Evolutionary conservation across 495 filamentous ascomycete genomes (phyloP).

Genomic region (Penicillium angulare): DNA sequence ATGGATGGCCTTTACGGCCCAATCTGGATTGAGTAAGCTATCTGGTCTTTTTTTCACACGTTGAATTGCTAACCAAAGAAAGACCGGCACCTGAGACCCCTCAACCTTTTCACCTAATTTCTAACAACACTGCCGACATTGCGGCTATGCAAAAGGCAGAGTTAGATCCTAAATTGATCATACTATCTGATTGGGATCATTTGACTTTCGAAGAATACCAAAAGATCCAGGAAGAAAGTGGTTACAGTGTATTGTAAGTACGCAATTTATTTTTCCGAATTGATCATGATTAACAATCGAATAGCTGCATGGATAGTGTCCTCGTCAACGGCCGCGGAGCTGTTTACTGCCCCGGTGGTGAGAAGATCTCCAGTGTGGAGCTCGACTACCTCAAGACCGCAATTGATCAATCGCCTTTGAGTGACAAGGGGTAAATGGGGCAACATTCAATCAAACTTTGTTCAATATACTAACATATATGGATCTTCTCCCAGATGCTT

Average conservation of each 20-base stretch:
- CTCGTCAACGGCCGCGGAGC: constrained; percentile 54
- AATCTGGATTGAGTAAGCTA: constrained; percentile 32
- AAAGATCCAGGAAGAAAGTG: constrained; percentile 33
- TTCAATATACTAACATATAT: not conserved
- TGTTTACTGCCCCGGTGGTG: constrained; percentile 41
- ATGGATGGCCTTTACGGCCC: constrained; percentile 56
- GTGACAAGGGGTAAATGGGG: constrained; percentile 47
- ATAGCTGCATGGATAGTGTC: constrained; percentile 39
- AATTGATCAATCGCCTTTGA: constrained; percentile 36
- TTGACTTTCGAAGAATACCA: constrained; percentile 41
- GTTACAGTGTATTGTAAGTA: constrained; percentile 38
- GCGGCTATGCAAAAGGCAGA: constrained; percentile 47
- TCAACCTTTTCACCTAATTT: constrained; percentile 49
- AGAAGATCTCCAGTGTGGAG: constrained; percentile 33
- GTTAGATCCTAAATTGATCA: constrained; percentile 29
- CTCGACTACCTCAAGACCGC: constrained; percentile 26
- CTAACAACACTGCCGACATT: constrained; percentile 35
- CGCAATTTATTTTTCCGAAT: not conserved
- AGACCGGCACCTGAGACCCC: constrained; percentile 33
- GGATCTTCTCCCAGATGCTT: constrained; percentile 17
- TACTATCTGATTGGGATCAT: constrained; percentile 53
- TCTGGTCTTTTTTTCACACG: not conserved
- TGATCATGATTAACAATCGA: not conserved
- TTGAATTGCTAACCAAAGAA: not conserved
- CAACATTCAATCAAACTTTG: not conserved